These are phyloP conservation scores for Phytophthora citricola DNA, from an alignment of 352 stramenopile species.

Conservation along the genomic window DNA sequence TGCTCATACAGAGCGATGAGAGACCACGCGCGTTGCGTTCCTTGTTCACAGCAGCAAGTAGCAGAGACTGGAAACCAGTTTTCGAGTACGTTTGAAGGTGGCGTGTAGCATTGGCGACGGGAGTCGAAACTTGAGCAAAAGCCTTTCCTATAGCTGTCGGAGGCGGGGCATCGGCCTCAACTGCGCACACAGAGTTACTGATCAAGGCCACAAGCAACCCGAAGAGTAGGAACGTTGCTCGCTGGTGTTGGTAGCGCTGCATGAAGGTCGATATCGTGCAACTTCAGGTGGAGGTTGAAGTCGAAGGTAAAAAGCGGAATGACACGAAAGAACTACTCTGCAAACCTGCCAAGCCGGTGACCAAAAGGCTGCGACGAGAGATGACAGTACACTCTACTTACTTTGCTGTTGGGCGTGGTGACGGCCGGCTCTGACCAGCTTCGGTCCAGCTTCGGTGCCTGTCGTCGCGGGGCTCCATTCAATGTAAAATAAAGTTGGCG, in stretches of 20 bases:
- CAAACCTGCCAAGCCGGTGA: neutral
- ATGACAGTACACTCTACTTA: neutral
- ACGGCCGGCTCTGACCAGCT: constrained; percentile 6
- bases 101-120: constrained; percentile 13
- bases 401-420: neutral
- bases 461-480: constrained; percentile 8
- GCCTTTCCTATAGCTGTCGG: constrained; percentile 3
- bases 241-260: constrained; percentile 16
- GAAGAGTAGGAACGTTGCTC: constrained; percentile 14
- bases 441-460: constrained; percentile 23
- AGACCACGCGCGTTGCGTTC: constrained; percentile 46
- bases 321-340: constrained; percentile 9
- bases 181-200: constrained; percentile 8
- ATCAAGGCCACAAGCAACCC: constrained; percentile 11
- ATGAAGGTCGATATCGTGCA: constrained; percentile 15
- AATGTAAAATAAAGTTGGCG: constrained; percentile 4
- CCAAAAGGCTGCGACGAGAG: neutral
- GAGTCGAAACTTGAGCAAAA: constrained; percentile 6
- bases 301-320: constrained; percentile 29
- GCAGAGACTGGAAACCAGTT: constrained; percentile 27
- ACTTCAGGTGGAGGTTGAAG: constrained; percentile 14
- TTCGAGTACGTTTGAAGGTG: constrained; percentile 30
- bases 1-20: constrained; percentile 44
- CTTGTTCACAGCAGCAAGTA: constrained; percentile 60
- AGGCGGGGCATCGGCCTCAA: neutral